phyloP scores from a whole-genome alignment of 2,329 filamentous ascomycete species.

The Pseudogymnoascus sp. region DNA sequence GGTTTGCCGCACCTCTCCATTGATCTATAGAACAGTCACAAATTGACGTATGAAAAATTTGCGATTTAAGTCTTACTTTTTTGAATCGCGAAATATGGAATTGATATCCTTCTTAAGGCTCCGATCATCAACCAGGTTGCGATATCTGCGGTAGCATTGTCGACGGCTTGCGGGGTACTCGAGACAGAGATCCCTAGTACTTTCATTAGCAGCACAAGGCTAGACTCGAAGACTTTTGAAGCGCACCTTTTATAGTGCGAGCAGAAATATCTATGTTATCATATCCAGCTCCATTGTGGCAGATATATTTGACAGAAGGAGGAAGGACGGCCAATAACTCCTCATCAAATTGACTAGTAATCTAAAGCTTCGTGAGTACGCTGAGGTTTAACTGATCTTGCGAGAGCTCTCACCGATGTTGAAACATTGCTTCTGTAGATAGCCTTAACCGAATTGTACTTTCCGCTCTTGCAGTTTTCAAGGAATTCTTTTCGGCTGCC shows the following conservation, averaged over 20 bases:
- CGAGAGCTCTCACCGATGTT: conserved; percentile 33
- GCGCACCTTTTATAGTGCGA: conserved; percentile 48
- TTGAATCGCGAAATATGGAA: conserved; percentile 19
- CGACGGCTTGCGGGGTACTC: conserved; percentile 65
- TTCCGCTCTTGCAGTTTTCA: conserved; percentile 53
- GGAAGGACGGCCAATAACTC: conserved; percentile 54
- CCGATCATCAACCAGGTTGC: conserved; percentile 72
- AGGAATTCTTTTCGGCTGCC: conserved; percentile 58
- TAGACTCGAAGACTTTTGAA: conserved; percentile 26
- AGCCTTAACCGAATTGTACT: conserved; percentile 53
- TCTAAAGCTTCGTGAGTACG: conserved; percentile 15
- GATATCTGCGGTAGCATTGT: conserved; percentile 71
- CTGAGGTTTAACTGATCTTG: not conserved
- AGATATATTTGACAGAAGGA: conserved; percentile 44
- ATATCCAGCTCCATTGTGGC: conserved; percentile 65
- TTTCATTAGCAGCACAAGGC: not conserved
- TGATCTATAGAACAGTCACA: not conserved
- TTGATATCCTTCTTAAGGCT: conserved; percentile 61
- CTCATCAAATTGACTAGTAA: conserved; percentile 59
- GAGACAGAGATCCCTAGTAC: conserved; percentile 50
- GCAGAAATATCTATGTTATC: conserved; percentile 66
- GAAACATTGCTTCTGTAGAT: conserved; percentile 65
- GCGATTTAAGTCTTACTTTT: not conserved
- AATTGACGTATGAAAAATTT: not conserved
- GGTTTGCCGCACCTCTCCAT: conserved; percentile 40